phyloP scores from a whole-genome alignment of 2,329 filamentous ascomycete species.

The Thielaviopsis musarum region DNA sequence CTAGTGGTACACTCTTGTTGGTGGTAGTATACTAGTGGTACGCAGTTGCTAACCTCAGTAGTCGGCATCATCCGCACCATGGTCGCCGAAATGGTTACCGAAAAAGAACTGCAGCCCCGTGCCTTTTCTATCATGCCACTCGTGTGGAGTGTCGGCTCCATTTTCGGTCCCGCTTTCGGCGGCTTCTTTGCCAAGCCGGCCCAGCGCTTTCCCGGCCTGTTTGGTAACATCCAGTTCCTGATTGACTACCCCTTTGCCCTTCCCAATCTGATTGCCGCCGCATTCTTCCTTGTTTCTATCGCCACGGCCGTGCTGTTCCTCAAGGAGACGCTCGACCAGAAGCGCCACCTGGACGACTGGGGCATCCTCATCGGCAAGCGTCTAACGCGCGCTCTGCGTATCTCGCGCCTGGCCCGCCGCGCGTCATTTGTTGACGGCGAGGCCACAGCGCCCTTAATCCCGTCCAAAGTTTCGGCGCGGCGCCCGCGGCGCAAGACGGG shows the following conservation, averaged over 20 bases:
- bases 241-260: slow-evolving; percentile 65
- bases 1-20: no score
- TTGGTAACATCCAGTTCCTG: slow-evolving; percentile 51
- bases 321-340: slow-evolving; percentile 65
- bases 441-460: slow-evolving; percentile 37
- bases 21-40: no score
- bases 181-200: slow-evolving; percentile 73
- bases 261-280: slow-evolving; percentile 63
- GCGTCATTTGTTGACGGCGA: slow-evolving; percentile 38
- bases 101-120: slow-evolving; percentile 68
- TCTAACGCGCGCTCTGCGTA: slow-evolving; percentile 29
- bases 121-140: slow-evolving; percentile 92
- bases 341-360: slow-evolving; percentile 52
- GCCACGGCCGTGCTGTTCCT: slow-evolving; percentile 62
- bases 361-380: slow-evolving; percentile 57
- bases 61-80: slow-evolving; percentile 86
- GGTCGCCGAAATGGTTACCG: slow-evolving; percentile 82
- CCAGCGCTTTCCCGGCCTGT: slow-evolving; percentile 53
- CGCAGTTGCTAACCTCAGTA: slow-evolving; percentile 15
- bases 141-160: slow-evolving; percentile 71
- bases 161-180: slow-evolving; percentile 77
- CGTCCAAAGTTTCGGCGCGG: slow-evolving; percentile 19
- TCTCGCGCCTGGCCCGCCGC: slow-evolving; percentile 21
- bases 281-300: slow-evolving; percentile 65
- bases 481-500: slow-evolving; percentile 13